Conservation (phyloP, 768 basidiomycete genomes). For the Trichaptum fuscoviolaceum region DNA sequence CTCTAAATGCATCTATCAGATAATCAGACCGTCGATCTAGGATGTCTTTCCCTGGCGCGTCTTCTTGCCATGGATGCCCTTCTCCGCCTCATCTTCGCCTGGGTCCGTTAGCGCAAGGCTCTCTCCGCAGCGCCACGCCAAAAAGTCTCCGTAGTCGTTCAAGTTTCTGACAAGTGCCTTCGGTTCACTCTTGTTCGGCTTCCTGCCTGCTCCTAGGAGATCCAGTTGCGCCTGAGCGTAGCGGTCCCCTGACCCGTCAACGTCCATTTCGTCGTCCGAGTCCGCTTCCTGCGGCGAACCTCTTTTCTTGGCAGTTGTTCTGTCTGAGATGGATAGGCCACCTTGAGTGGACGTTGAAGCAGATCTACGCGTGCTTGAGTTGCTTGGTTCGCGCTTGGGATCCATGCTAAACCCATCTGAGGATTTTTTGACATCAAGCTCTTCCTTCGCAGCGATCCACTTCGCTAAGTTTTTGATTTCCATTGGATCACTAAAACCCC, state of each 20-base stretch:
- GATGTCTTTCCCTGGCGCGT: not conserved
- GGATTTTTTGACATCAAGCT: conserved; percentile 28
- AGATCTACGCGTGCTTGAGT: not conserved
- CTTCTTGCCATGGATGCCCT: not conserved
- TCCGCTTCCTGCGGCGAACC: not conserved
- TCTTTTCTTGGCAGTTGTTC: conserved; percentile 5
- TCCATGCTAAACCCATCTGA: not conserved
- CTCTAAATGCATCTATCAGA: not conserved
- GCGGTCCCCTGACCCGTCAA: conserved; percentile 4
- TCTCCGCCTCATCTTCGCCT: not conserved
- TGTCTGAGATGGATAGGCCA: conserved; percentile 18
- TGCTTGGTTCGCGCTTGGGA: not conserved
- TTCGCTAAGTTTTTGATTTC: conserved; percentile 62
- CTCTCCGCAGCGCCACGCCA: conserved; percentile 45
- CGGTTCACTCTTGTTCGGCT: conserved; percentile 30
- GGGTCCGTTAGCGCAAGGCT: not conserved
- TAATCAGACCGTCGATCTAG: not conserved
- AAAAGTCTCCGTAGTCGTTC: conserved; percentile 52
- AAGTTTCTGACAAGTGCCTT: conserved; percentile 46
- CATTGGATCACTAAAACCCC: conserved; percentile 62
- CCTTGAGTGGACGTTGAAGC: conserved; percentile 6
- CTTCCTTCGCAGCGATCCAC: conserved; percentile 54
- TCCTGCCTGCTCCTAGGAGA: conserved; percentile 5
- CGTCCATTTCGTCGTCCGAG: conserved; percentile 7
- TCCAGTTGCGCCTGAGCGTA: conserved; percentile 13